Evolutionary conservation across 345 rosid species (phyloP).

Genomic region (Pistacia vera): DNA sequence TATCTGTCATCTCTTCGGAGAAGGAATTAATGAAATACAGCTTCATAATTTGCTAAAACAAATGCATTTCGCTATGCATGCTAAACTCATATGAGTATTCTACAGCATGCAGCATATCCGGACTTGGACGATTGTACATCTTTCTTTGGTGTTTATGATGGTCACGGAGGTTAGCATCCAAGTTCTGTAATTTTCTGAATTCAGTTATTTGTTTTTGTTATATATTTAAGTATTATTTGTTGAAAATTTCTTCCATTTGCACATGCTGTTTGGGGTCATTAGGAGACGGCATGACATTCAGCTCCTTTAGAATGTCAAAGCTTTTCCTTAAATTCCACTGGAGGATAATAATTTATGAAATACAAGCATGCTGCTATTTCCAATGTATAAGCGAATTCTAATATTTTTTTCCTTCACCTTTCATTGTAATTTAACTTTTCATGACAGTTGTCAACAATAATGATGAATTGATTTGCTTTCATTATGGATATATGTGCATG

Average conservation of each 20-base stretch:
- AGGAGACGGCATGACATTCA: neutral
- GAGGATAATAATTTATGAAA: neutral
- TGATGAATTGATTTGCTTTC: slow-evolving; percentile 5
- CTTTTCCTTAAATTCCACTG: neutral
- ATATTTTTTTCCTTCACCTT: neutral
- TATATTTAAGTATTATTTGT: neutral
- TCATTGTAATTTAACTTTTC: no score
- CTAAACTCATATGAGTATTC: slow-evolving; percentile 5
- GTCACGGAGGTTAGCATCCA: slow-evolving; percentile 72
- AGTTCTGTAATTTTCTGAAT: slow-evolving; percentile 6
- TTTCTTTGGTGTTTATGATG: slow-evolving; percentile 88
- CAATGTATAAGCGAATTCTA: neutral
- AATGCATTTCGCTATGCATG: neutral
- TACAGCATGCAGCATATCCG: slow-evolving; percentile 71
- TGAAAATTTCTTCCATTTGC: neutral
- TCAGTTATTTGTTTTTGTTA: neutral
- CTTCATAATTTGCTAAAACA: slow-evolving; percentile 3
- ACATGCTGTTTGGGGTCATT: neutral
- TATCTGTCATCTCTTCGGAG: neutral
- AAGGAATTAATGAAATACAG: neutral
- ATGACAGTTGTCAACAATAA: neutral
- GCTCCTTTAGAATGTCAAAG: neutral
- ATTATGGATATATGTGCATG: neutral
- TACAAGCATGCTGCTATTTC: neutral
- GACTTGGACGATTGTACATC: slow-evolving; percentile 66